A percentile compares a stretch with the other conserved stretches of the same genome.
phyloP scores from a whole-genome alignment of 768 basidiomycete species.

The Sporobolomyces phaffii region DNA sequence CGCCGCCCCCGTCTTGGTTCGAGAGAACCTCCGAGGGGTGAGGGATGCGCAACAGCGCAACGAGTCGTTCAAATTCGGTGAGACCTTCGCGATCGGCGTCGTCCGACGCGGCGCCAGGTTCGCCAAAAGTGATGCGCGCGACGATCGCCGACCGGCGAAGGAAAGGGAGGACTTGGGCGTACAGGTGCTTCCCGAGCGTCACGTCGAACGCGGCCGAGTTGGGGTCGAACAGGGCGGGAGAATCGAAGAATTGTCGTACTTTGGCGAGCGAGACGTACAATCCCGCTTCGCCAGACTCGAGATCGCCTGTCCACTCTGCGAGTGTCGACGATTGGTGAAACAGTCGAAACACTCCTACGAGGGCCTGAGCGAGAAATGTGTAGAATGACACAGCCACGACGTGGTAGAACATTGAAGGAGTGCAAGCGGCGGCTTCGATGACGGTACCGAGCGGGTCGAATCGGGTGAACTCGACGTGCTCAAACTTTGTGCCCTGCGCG shows the following conservation, averaged over 20 bases:
- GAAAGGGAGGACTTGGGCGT: constrained; percentile 84
- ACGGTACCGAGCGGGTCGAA: constrained; percentile 78
- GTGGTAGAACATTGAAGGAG: constrained; percentile 81
- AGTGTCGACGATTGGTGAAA: constrained; percentile 58
- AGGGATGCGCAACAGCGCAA: constrained; percentile 63
- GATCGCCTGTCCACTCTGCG: constrained; percentile 2
- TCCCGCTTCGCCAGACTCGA: background rate
- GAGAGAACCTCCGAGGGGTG: constrained; percentile 4
- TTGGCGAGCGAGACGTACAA: constrained; percentile 58
- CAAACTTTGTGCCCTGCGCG: constrained; percentile 8
- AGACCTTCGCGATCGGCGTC: too few relatives aligned
- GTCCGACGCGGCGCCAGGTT: too few relatives aligned
- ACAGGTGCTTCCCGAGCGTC: constrained; percentile 61
- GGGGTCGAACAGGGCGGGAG: background rate
- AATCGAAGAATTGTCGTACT: constrained; percentile 47
- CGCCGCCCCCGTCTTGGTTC: background rate
- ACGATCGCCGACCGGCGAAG: constrained; percentile 80
- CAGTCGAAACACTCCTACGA: constrained; percentile 76
- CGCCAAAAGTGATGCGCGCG: constrained; percentile 63
- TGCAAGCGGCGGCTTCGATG: constrained; percentile 80
- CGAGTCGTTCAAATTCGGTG: constrained; percentile 71
- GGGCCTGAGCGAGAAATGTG: constrained; percentile 75
- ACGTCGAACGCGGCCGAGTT: background rate
- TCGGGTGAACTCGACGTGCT: constrained; percentile 5
- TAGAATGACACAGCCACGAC: constrained; percentile 86